Percentiles rank a stretch among this genome's conserved stretches.
phyloP scores from a whole-genome alignment of 148 eudicot species.

The Vaccinium vitisidaea region DNA sequence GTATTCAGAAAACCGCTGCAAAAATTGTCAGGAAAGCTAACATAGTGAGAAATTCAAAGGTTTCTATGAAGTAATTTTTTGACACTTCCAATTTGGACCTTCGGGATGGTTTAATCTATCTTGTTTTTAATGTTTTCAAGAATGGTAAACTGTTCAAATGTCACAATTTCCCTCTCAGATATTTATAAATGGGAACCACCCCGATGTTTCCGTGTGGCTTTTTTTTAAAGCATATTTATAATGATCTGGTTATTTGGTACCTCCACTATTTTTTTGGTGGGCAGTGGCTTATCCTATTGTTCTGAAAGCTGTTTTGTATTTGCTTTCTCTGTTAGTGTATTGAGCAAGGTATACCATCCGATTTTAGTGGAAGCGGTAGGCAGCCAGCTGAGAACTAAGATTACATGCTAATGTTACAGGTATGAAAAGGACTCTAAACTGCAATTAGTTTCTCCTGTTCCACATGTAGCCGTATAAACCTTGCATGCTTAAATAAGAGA shows the following conservation, averaged over 20 bases:
- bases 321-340: slow-evolving; percentile 52
- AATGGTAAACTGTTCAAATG: neutral
- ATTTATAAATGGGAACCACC: neutral
- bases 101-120: neutral
- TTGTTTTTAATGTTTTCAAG: neutral
- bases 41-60: neutral
- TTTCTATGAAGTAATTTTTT: neutral
- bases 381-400: slow-evolving; percentile 35
- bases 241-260: neutral
- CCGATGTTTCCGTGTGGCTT: neutral
- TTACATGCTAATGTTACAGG: slow-evolving; percentile 18
- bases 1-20: neutral
- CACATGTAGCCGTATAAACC: neutral
- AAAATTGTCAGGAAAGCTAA: neutral
- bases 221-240: neutral
- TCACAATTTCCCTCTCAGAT: neutral
- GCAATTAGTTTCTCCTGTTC: neutral
- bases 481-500: neutral
- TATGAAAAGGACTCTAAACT: neutral
- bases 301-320: slow-evolving; percentile 1
- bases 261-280: neutral
- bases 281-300: neutral
- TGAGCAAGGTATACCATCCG: slow-evolving; percentile 71
- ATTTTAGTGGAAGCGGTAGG: slow-evolving; percentile 27
- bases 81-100: neutral